phyloP scores from a whole-genome alignment of 2,329 filamentous ascomycete genomes.

The Neonectria sp. region DNA sequence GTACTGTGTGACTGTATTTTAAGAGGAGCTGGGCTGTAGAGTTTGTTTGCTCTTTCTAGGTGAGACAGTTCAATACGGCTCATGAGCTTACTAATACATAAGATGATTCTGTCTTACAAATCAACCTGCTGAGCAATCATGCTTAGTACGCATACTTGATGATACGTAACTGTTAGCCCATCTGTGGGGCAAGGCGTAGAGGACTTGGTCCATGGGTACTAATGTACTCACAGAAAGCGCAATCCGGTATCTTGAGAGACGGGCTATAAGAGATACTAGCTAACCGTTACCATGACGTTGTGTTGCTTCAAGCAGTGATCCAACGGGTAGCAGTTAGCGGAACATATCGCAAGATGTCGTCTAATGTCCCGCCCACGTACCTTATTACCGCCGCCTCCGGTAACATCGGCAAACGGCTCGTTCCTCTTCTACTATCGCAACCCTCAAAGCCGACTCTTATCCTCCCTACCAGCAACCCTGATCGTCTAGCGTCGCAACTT shows the following conservation, averaged over 20 bases:
- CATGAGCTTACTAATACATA: neutral
- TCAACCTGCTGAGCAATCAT: neutral
- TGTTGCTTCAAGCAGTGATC: neutral
- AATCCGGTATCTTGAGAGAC: neutral
- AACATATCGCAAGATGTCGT: slow-evolving; percentile 4
- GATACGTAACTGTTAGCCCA: neutral
- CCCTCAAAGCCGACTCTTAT: slow-evolving; percentile 19
- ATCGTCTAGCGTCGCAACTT: slow-evolving; percentile 22
- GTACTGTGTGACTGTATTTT: no score
- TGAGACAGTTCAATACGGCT: no score
- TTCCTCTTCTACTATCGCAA: slow-evolving; percentile 33
- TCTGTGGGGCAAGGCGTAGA: neutral
- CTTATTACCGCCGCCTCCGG: slow-evolving; percentile 34
- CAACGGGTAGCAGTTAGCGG: neutral
- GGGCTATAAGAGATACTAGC: neutral
- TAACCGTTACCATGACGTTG: no score
- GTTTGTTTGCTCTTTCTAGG: no score
- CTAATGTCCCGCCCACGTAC: slow-evolving; percentile 18
- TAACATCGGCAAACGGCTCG: slow-evolving; percentile 28
- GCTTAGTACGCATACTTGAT: no score
- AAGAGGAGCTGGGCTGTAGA: no score
- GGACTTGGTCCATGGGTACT: neutral
- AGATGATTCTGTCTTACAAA: neutral
- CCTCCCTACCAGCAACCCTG: slow-evolving; percentile 24
- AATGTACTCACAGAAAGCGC: neutral